Percentiles rank a stretch among this genome's conserved stretches.
These are phyloP conservation scores for Schwanniomyces sp. DNA, from an alignment of 805 yeast genomes.

Conservation along the genomic window DNA sequence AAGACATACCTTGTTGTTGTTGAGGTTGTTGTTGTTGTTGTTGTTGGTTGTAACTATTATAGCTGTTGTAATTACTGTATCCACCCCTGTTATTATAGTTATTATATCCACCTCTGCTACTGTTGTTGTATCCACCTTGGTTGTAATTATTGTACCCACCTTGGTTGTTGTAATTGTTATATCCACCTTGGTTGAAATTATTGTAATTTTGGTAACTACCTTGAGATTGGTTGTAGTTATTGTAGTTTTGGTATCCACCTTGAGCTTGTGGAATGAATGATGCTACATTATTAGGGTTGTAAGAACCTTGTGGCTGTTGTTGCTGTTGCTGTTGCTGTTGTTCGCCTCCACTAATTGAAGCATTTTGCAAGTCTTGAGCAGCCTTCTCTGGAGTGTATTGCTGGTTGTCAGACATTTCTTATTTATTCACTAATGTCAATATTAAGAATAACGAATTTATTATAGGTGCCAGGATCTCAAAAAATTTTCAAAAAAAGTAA, in stretches of 20 bases:
- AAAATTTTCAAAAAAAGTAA: neutral
- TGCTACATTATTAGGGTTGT: slow-evolving; percentile 51
- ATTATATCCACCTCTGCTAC: slow-evolving; percentile 15
- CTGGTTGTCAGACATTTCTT: slow-evolving; percentile 30
- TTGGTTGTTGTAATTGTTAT: slow-evolving; percentile 24
- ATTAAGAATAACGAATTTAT: neutral
- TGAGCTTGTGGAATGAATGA: slow-evolving; percentile 47
- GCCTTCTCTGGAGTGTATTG: slow-evolving; percentile 41
- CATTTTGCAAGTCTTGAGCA: slow-evolving; percentile 43
- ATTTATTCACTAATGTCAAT: neutral
- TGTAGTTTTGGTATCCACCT: slow-evolving; percentile 18
- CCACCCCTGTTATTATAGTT: slow-evolving; percentile 12
- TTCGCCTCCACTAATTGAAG: slow-evolving; percentile 30
- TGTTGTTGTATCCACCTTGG: slow-evolving; percentile 16
- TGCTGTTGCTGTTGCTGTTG: slow-evolving; percentile 23
- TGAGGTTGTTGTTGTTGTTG: slow-evolving; percentile 23
- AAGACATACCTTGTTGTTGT: slow-evolving; percentile 51
- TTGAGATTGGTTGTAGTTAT: slow-evolving; percentile 12
- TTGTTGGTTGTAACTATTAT: slow-evolving; percentile 14
- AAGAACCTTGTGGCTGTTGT: slow-evolving; percentile 18
- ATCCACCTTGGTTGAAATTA: slow-evolving; percentile 15
- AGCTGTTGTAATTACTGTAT: slow-evolving; percentile 17
- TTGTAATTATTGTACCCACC: slow-evolving; percentile 19
- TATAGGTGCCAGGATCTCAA: neutral
- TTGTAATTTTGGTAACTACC: slow-evolving; percentile 20